Percentiles rank a stretch among this genome's conserved stretches.
Conservation (phyloP, 106 monocot genomes). For the Dioscorea alata region DNA sequence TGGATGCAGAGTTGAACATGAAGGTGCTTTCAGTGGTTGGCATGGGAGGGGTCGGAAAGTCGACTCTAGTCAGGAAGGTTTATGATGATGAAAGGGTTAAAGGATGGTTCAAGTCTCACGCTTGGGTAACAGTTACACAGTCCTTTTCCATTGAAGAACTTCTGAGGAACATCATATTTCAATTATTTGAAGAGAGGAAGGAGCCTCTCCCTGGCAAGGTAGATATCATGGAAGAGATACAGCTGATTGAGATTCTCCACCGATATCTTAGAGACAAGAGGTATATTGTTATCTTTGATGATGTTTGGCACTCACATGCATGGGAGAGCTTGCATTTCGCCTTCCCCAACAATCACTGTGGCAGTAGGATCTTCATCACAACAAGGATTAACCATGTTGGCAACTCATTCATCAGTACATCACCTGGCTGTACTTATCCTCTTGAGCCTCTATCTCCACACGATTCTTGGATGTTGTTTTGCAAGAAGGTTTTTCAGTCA, state of each 20-base stretch:
- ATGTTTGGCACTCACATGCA: slow-evolving; percentile 12
- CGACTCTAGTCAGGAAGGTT: slow-evolving; percentile 20
- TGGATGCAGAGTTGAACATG: not conserved
- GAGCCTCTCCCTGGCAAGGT: slow-evolving; percentile 7
- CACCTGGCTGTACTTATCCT: slow-evolving; percentile 1
- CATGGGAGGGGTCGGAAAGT: slow-evolving; percentile 36
- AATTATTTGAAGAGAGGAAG: slow-evolving; percentile 7
- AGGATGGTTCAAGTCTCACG: slow-evolving; percentile 13
- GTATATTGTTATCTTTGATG: slow-evolving; percentile 35
- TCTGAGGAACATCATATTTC: slow-evolving; percentile 15
- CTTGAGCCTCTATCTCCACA: slow-evolving; percentile 8
- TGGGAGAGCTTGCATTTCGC: slow-evolving; percentile 11
- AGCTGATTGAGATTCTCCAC: slow-evolving; percentile 12
- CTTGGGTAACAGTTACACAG: slow-evolving; percentile 28
- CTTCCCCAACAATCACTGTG: slow-evolving; percentile 14
- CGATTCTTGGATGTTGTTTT: slow-evolving; percentile 12
- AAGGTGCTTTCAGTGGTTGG: slow-evolving; percentile 31
- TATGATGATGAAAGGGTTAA: slow-evolving; percentile 9
- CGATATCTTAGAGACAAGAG: slow-evolving; percentile 13
- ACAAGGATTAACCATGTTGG: slow-evolving; percentile 18
- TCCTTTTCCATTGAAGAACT: slow-evolving; percentile 3
- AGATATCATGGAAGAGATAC: not conserved
- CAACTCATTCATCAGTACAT: not conserved
- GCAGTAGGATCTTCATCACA: slow-evolving; percentile 27
- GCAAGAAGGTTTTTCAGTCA: slow-evolving; percentile 15